Percentiles rank a stretch among this genome's conserved stretches.
These are phyloP conservation scores for Arthromyces matolae DNA, from an alignment of 768 basidiomycete species.

Conservation along the genomic window DNA sequence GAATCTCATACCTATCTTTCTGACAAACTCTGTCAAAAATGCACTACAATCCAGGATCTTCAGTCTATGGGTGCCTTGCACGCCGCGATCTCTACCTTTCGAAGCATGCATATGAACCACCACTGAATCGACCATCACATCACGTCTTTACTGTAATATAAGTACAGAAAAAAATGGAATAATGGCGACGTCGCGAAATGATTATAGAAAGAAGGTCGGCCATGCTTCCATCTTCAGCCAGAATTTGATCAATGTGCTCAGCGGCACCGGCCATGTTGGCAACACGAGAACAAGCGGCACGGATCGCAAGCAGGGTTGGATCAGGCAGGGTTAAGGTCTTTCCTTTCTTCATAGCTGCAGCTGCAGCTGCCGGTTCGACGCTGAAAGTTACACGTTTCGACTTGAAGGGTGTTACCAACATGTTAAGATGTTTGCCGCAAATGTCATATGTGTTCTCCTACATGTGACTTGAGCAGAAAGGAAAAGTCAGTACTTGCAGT, in stretches of 20 bases:
- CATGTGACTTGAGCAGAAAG: not conserved
- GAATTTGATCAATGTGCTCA: too few relatives aligned
- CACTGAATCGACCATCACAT: too few relatives aligned
- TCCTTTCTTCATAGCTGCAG: not conserved
- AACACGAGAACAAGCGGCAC: conserved; percentile 33
- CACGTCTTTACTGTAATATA: too few relatives aligned
- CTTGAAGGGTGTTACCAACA: conserved; percentile 13
- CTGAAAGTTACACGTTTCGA: conserved; percentile 22
- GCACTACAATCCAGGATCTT: too few relatives aligned
- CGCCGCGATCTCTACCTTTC: too few relatives aligned
- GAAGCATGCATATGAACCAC: too few relatives aligned
- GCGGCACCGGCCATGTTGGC: conserved; percentile 38
- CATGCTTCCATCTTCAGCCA: conserved; percentile 2
- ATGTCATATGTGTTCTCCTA: conserved; percentile 19
- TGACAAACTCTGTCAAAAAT: too few relatives aligned
- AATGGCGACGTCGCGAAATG: too few relatives aligned
- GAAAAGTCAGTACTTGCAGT: conserved; percentile 19
- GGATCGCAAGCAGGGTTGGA: conserved; percentile 32
- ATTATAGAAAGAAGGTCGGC: not conserved
- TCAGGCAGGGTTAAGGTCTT: conserved; percentile 29
- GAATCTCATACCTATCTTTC: too few relatives aligned
- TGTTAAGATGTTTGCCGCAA: conserved; percentile 8
- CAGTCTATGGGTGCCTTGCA: too few relatives aligned
- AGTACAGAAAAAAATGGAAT: too few relatives aligned
- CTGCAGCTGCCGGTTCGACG: not conserved